Evolutionary conservation across 2,329 filamentous ascomycete genomes (phyloP).

Genomic region (Akanthomyces muscarius): DNA sequence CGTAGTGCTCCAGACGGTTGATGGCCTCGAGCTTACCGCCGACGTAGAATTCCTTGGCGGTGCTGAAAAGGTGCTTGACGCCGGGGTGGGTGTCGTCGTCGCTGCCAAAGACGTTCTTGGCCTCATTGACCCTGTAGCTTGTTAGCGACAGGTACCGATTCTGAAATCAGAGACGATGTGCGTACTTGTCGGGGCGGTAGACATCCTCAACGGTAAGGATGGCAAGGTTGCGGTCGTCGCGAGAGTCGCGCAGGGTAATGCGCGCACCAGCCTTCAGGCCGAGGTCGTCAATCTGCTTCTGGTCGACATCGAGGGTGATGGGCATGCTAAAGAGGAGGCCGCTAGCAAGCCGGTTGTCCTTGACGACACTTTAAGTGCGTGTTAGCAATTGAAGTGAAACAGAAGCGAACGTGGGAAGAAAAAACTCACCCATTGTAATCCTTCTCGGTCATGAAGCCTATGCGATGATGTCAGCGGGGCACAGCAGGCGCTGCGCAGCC

Average conservation of each 20-base stretch:
- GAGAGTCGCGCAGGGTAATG: constrained; percentile 87
- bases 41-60: constrained; percentile 82
- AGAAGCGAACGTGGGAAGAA: not conserved
- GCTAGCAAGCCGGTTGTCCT: constrained; percentile 78
- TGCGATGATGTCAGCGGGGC: constrained; percentile 18
- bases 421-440: constrained; percentile 82
- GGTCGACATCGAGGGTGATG: constrained; percentile 83
- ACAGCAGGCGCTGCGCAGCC: not conserved
- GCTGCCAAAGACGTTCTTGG: constrained; percentile 89
- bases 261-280: constrained; percentile 76
- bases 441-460: constrained; percentile 95
- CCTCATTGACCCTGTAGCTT: constrained; percentile 69
- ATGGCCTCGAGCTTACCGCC: constrained; percentile 95
- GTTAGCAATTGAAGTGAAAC: constrained; percentile 26
- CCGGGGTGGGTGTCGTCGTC: constrained; percentile 88
- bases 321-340: constrained; percentile 95
- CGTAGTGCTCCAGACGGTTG: constrained; percentile 95
- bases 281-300: constrained; percentile 68
- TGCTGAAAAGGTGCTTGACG: constrained; percentile 80
- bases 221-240: constrained; percentile 92
- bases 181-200: constrained; percentile 92
- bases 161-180: constrained; percentile 8
- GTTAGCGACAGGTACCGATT: constrained; percentile 20
- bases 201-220: constrained; percentile 95
- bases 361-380: constrained; percentile 66